Evolutionary conservation across 2,329 filamentous ascomycete species (phyloP).

Genomic region (Stagonosporopsis cucurbitacearum): DNA sequence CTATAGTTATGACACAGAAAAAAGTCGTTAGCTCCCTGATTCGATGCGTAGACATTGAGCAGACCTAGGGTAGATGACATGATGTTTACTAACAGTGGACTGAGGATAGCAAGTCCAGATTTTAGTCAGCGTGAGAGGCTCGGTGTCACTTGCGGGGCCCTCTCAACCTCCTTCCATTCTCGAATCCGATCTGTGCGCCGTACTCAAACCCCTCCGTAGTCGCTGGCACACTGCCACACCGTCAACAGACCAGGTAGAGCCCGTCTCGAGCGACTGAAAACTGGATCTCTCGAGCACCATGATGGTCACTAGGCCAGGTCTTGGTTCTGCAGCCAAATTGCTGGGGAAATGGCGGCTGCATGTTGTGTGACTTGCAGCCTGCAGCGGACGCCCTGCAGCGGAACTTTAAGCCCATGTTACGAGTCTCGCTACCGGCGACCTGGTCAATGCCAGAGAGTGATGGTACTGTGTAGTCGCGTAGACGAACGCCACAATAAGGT

Average conservation of each 20-base stretch:
- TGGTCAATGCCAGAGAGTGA: not conserved
- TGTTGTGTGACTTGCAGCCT: not conserved
- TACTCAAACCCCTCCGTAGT: not conserved
- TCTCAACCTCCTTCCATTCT: conserved; percentile 4
- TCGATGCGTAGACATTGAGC: no score
- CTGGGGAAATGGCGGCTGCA: not conserved
- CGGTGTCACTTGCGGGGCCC: not conserved
- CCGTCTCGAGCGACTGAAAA: not conserved
- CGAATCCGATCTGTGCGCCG: not conserved
- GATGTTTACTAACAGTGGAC: not conserved
- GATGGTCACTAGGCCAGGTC: not conserved
- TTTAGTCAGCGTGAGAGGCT: conserved; percentile 1
- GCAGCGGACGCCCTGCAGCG: not conserved
- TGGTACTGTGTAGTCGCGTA: not conserved
- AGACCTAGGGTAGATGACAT: not conserved
- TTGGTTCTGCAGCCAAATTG: not conserved
- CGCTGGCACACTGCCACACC: not conserved
- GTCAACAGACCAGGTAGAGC: not conserved
- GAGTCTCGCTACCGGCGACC: not conserved
- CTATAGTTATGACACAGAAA: no score
- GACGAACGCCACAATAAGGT: not conserved
- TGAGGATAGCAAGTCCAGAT: not conserved
- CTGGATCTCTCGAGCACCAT: not conserved
- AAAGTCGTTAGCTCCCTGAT: no score
- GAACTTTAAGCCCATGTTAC: not conserved